Conservation (phyloP, 2,329 filamentous ascomycete genomes). For the Ampelomyces quisqualis region DNA sequence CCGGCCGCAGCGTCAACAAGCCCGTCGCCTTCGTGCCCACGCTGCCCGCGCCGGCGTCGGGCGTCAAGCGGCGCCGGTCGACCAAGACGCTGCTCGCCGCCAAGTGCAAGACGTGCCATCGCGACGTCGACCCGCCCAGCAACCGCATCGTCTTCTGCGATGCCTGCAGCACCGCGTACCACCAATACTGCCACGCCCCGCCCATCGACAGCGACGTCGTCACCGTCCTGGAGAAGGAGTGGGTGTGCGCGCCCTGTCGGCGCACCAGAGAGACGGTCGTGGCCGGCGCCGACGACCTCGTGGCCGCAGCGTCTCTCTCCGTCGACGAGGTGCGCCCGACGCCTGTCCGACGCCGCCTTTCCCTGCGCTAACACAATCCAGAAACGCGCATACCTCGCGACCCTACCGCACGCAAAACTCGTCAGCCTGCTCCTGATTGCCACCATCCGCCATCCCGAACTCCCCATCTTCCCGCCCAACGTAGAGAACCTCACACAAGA, state of each 20-base stretch:
- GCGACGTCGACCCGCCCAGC: conserved; percentile 68
- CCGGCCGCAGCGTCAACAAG: conserved; percentile 70
- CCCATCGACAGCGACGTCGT: conserved; percentile 70
- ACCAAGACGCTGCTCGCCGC: conserved; percentile 53
- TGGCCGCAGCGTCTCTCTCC: conserved; percentile 43
- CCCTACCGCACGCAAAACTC: conserved; percentile 61
- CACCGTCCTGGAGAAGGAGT: conserved; percentile 64
- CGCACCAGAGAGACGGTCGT: conserved; percentile 34
- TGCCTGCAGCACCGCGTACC: conserved; percentile 75
- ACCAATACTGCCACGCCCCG: conserved; percentile 79
- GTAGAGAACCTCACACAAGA: conserved; percentile 25
- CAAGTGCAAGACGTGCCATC: conserved; percentile 70
- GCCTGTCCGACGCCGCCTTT: too few species aligned
- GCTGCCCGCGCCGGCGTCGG: conserved; percentile 50
- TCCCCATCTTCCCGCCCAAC: conserved; percentile 63
- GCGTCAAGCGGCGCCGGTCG: conserved; percentile 60
- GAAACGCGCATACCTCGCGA: conserved; percentile 64
- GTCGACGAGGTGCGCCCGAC: conserved; percentile 49
- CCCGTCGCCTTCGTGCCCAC: conserved; percentile 64
- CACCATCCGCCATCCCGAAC: conserved; percentile 61
- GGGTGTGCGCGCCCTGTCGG: conserved; percentile 68
- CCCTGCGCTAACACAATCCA: conserved; percentile 37
- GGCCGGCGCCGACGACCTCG: conserved; percentile 41
- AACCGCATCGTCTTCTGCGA: conserved; percentile 88
- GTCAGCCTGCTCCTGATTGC: conserved; percentile 65